Conservation (phyloP, 2,329 filamentous ascomycete species). For the Neofusicoccum parvum region DNA sequence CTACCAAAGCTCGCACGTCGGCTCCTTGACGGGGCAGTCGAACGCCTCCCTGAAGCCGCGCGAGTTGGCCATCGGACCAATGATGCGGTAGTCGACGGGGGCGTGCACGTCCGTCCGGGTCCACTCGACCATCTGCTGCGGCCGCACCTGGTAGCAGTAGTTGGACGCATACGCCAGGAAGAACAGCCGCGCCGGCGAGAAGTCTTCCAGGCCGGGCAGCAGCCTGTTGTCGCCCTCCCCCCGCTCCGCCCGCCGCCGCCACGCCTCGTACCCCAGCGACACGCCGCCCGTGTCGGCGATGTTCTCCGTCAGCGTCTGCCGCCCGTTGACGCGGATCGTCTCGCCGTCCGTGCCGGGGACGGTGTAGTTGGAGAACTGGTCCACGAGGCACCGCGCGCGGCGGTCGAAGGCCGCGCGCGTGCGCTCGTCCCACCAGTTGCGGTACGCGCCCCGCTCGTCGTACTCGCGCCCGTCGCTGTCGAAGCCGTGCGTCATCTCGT, state of each 20-base stretch:
- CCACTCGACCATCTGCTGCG: conserved; percentile 58
- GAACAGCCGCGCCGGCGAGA: conserved; percentile 70
- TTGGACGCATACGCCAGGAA: conserved; percentile 66
- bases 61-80: conserved; percentile 67
- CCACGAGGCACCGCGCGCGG: no score
- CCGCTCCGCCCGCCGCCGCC: neutral
- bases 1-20: conserved; percentile 70
- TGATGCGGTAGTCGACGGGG: conserved; percentile 60
- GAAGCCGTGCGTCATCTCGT: no score
- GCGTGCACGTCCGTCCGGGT: conserved; percentile 68
- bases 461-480: no score
- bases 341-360: no score
- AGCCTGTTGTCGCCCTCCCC: conserved; percentile 28
- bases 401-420: no score
- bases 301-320: no score
- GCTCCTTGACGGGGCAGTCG: conserved; percentile 65
- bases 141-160: conserved; percentile 68
- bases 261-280: neutral
- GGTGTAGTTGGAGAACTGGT: no score
- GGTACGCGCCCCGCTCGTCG: no score
- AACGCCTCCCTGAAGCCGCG: conserved; percentile 69
- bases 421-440: no score
- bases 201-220: conserved; percentile 63
- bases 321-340: no score
- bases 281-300: no score